Evolutionary conservation across 2,329 filamentous ascomycete species (phyloP).

Genomic region (Fusarium caatingaense): DNA sequence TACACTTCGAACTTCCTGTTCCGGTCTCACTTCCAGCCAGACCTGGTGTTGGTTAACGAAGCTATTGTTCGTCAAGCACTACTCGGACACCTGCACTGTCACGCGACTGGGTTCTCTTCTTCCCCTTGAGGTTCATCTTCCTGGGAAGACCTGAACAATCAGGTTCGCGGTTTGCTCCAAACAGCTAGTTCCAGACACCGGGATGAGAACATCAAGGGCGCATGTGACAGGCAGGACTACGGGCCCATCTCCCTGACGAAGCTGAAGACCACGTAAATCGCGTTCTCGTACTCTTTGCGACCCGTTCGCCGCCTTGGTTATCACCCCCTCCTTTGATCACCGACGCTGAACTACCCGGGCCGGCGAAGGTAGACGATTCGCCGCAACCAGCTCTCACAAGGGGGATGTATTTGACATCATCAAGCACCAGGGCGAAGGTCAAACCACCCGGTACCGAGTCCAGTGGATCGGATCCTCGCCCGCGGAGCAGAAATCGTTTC

Average conservation of each 20-base stretch:
- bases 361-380: too few relatives aligned
- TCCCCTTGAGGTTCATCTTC: too few relatives aligned
- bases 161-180: background rate
- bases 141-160: background rate
- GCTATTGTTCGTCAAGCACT: background rate
- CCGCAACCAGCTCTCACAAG: too few relatives aligned
- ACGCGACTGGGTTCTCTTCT: too few relatives aligned
- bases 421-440: too few relatives aligned
- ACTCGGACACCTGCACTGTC: background rate
- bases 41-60: background rate
- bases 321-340: background rate
- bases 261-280: background rate
- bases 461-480: too few relatives aligned
- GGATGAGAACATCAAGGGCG: background rate
- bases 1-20: background rate
- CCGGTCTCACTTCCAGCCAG: background rate
- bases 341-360: background rate
- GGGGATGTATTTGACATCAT: too few relatives aligned
- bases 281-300: background rate
- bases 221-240: background rate
- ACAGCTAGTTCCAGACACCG: background rate
- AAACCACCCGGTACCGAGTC: too few relatives aligned
- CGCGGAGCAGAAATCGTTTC: rapidly evolving
- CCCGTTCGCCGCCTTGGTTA: background rate
- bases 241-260: background rate